Conservation (phyloP, 768 basidiomycete genomes). For the Termitomyces sp. region DNA sequence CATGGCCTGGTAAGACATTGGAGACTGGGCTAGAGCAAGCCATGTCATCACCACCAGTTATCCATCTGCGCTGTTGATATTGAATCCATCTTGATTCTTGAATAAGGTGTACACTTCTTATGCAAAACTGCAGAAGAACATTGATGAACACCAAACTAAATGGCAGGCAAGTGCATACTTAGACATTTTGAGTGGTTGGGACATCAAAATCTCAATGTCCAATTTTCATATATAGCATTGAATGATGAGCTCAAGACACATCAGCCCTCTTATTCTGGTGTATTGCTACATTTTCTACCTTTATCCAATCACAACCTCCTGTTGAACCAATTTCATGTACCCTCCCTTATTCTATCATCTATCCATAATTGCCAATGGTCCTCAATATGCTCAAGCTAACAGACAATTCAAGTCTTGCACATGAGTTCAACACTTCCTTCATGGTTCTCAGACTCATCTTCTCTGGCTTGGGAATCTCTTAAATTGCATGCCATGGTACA, state of each 20-base stretch:
- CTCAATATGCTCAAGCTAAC: neutral
- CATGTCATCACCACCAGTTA: too few relatives aligned
- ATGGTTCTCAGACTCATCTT: neutral
- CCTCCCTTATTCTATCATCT: neutral
- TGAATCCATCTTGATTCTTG: neutral
- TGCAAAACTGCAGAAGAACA: neutral
- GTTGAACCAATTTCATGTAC: neutral
- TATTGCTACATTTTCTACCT: neutral
- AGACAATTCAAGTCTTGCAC: neutral
- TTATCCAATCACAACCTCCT: neutral
- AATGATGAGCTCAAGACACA: neutral
- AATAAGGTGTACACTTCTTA: neutral
- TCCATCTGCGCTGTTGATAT: neutral
- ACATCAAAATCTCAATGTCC: too few relatives aligned
- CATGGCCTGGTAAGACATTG: too few relatives aligned
- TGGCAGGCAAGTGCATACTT: neutral
- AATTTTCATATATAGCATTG: neutral
- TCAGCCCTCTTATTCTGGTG: neutral
- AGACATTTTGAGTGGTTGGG: too few relatives aligned
- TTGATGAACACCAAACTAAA: neutral
- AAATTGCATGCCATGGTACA: neutral
- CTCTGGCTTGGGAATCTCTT: neutral
- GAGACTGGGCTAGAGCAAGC: too few relatives aligned
- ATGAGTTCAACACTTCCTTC: neutral
- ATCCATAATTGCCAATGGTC: neutral